Evolutionary conservation across 2,329 filamentous ascomycete genomes (phyloP), one percentile per base, ranked within the genome.

Genomic region (Scytalidium sp.): DNA sequence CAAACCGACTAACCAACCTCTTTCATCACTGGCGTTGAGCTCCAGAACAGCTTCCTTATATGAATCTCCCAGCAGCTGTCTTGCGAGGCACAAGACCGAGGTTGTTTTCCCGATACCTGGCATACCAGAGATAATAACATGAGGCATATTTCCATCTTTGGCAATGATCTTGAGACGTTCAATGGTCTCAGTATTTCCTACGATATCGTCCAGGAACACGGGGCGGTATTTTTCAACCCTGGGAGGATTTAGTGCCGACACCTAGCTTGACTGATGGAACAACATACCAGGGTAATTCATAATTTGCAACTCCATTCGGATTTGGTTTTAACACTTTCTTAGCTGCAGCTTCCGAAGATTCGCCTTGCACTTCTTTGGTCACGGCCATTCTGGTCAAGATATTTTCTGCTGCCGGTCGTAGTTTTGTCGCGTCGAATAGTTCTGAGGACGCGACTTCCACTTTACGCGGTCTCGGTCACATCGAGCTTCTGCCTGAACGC

Each of bases 191-290:
- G 90, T 96, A 70, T 99, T 99, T 64, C 94, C 94, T 48, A 99
- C 94, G 47, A 99, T 86, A 73, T 99, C 93, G 72, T 97, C 91
- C 23, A 99, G 84, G 70, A 95, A 95, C 47, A 96, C 81, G 1
- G 94, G 94, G 36, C 94, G 83, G 74, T 97, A 99, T 70, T 99
- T 99, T 72, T 99, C 94, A 53, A 99, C 94, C 94, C 93, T 97
- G 56, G 13, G 21, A 21, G 40, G 17, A 42, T 46, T 51, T 9
- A 57, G 55, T 58, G 53, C 42, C 51, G 29, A 44, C 42, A 10
- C 41, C 21, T 19, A 43, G 19, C 21, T 3, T 25, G 46, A 32
- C 19, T 19, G 27, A 39, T n/a, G n/a, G n/a, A 2, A 25, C 21
- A 1, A 52, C 53, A 41, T 74, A 90, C 88, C 88, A 94, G 71